Conservation (phyloP, 208 protist species). For the Trichomonas tenax region DNA sequence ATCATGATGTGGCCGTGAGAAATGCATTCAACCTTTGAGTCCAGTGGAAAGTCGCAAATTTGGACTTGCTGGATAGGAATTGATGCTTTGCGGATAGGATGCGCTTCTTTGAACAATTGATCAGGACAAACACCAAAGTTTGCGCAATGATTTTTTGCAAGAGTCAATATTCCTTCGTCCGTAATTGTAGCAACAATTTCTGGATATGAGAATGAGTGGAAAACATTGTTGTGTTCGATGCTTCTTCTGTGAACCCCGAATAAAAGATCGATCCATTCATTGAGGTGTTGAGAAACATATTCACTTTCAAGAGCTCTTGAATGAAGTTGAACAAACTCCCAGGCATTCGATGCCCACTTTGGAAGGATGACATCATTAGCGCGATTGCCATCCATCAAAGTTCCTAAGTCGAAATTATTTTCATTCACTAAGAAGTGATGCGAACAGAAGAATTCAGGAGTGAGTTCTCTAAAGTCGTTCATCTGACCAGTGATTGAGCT, state of each 20-base stretch:
- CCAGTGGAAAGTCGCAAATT: background rate
- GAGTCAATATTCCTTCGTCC: background rate
- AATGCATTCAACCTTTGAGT: background rate
- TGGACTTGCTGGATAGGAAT: background rate
- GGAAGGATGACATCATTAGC: background rate
- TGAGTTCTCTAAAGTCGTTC: background rate
- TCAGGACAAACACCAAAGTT: background rate
- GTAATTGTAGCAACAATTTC: background rate
- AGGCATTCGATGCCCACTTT: background rate
- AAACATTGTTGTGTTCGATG: background rate
- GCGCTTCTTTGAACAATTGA: background rate
- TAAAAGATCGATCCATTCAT: conserved; percentile 38
- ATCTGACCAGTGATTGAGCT: background rate
- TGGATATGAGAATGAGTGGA: background rate
- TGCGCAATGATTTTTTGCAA: background rate
- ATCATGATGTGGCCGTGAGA: background rate
- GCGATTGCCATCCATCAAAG: background rate
- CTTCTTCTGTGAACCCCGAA: background rate
- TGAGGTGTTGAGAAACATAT: conserved; percentile 40
- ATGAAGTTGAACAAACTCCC: background rate
- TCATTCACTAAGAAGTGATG: background rate
- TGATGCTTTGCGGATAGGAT: background rate
- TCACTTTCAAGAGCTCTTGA: conserved; percentile 59
- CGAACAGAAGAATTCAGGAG: conserved; percentile 5
- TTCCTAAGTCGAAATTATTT: conserved; percentile 42